phyloP scores from a whole-genome alignment of 257 asterid genomes.

The Fraxinus americana region DNA sequence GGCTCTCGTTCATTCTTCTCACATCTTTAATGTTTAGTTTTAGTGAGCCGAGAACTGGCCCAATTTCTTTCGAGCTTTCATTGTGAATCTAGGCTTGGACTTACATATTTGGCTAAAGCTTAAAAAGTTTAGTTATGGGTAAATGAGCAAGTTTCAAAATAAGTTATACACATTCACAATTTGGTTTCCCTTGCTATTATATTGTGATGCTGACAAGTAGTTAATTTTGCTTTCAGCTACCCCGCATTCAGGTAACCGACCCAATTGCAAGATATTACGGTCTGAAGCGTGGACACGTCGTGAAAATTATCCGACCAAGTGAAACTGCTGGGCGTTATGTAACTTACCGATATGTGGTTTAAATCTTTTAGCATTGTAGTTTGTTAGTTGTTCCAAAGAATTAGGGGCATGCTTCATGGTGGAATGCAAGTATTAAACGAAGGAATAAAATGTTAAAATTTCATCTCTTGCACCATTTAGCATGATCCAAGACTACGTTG shows the following conservation, averaged over 20 bases:
- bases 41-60: too few relatives aligned
- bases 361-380: slow-evolving; percentile 22
- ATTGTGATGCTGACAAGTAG: slow-evolving; percentile 17
- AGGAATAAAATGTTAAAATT: neutral
- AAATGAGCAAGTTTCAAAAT: too few relatives aligned
- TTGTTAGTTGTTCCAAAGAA: neutral
- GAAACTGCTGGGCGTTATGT: slow-evolving; percentile 90
- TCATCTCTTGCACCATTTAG: neutral
- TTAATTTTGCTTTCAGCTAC: slow-evolving; percentile 54
- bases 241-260: slow-evolving; percentile 75
- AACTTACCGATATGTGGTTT: slow-evolving; percentile 71
- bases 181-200: neutral
- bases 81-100: too few relatives aligned
- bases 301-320: slow-evolving; percentile 80
- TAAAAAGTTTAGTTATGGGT: too few relatives aligned
- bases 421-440: neutral
- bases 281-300: slow-evolving; percentile 72
- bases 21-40: too few relatives aligned
- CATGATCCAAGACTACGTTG: too few relatives aligned
- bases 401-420: neutral
- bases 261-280: slow-evolving; percentile 83
- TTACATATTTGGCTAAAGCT: too few relatives aligned
- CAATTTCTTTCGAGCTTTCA: too few relatives aligned
- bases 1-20: too few relatives aligned
- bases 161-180: neutral